phyloP scores from a whole-genome alignment of 441 rosid species.

The Populus tomentosa region DNA sequence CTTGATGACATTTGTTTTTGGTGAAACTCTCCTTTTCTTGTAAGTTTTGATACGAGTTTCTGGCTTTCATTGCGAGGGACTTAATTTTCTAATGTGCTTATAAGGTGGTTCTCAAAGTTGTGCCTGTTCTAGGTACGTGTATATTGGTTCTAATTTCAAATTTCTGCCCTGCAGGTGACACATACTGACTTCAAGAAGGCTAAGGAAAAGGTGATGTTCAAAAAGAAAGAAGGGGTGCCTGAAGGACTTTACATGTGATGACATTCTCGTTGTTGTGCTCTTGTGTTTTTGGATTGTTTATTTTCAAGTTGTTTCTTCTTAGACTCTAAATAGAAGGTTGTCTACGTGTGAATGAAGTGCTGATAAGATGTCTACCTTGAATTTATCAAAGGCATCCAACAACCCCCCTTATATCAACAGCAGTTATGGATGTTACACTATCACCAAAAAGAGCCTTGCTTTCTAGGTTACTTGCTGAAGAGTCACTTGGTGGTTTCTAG shows the following conservation, averaged over 20 bases:
- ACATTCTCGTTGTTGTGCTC: background rate
- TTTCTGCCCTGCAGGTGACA: slow-evolving; percentile 22
- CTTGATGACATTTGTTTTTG: background rate
- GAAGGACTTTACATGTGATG: slow-evolving; percentile 35
- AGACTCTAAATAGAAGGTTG: background rate
- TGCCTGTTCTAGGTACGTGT: background rate
- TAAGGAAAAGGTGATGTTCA: slow-evolving; percentile 38
- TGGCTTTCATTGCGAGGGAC: background rate
- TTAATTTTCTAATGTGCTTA: background rate
- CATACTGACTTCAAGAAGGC: slow-evolving; percentile 37
- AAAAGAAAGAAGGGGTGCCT: slow-evolving; percentile 40
- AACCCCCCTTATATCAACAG: background rate
- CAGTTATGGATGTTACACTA: background rate
- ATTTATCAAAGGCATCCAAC: background rate
- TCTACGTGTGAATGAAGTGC: background rate
- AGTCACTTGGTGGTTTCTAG: background rate
- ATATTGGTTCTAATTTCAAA: background rate
- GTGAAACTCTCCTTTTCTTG: background rate
- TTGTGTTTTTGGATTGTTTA: background rate
- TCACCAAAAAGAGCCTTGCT: background rate
- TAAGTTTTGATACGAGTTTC: background rate
- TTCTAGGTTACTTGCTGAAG: too few relatives aligned
- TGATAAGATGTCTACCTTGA: background rate
- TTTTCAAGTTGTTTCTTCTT: background rate
- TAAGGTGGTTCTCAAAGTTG: background rate